phyloP scores from a whole-genome alignment of 768 basidiomycete species.

The Suillus alpinus region DNA sequence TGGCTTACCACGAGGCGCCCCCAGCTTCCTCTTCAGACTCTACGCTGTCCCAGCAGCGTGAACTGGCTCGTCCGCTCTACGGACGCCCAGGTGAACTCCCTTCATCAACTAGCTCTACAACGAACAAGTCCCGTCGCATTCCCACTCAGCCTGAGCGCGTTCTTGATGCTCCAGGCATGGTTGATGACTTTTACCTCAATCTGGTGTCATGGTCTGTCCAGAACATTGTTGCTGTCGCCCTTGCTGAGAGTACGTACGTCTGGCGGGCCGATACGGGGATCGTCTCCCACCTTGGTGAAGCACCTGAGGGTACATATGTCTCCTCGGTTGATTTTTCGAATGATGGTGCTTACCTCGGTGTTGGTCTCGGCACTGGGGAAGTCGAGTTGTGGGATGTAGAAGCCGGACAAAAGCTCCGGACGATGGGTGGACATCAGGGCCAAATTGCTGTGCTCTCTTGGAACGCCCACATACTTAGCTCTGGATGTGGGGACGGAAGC shows the following conservation, averaged over 20 bases:
- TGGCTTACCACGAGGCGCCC: slow-evolving; percentile 87
- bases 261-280: slow-evolving; percentile 91
- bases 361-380: slow-evolving; percentile 78
- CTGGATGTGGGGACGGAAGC: slow-evolving; percentile 90
- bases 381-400: slow-evolving; percentile 97
- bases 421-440: slow-evolving; percentile 86
- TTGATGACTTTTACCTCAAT: slow-evolving; percentile 97
- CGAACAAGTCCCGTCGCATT: slow-evolving; percentile 77
- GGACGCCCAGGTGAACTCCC: slow-evolving; percentile 62
- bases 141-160: slow-evolving; percentile 89
- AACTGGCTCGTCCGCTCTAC: slow-evolving; percentile 73
- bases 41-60: slow-evolving; percentile 72
- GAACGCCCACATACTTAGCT: slow-evolving; percentile 82
- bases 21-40: slow-evolving; percentile 75
- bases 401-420: slow-evolving; percentile 71
- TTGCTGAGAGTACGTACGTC: slow-evolving; percentile 84
- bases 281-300: slow-evolving; percentile 76
- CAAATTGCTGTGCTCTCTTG: slow-evolving; percentile 86
- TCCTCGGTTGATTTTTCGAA: slow-evolving; percentile 77
- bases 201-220: slow-evolving; percentile 84
- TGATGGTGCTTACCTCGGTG: slow-evolving; percentile 77
- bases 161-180: slow-evolving; percentile 89
- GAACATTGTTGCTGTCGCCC: slow-evolving; percentile 87
- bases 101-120: slow-evolving; percentile 59
- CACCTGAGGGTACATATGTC: slow-evolving; percentile 72